Evolutionary conservation across 2,329 filamentous ascomycete genomes (phyloP).

Genomic region (Harringtonia lauricola): DNA sequence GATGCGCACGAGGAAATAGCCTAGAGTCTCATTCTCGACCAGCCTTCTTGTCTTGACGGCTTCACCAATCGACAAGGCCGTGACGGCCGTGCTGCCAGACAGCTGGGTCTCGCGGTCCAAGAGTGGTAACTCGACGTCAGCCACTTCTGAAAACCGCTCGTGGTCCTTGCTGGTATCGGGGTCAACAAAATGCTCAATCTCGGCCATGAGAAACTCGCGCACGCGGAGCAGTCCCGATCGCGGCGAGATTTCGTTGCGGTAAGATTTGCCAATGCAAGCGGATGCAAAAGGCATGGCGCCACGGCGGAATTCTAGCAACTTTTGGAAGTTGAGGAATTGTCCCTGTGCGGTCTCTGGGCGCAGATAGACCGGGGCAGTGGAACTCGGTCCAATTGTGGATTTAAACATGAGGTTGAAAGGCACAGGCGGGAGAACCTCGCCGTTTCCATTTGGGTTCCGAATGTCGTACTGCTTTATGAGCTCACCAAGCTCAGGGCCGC

Average conservation of each 20-base stretch:
- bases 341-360: constrained; percentile 95
- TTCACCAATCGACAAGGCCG: constrained; percentile 68
- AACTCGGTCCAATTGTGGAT: constrained; percentile 81
- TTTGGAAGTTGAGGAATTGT: constrained; percentile 89
- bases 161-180: constrained; percentile 94
- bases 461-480: too few species aligned
- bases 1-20: constrained; percentile 93
- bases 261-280: constrained; percentile 93
- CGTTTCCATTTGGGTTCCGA: too few species aligned
- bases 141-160: constrained; percentile 72
- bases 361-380: constrained; percentile 74
- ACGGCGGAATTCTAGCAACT: constrained; percentile 94
- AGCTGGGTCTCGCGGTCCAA: constrained; percentile 80
- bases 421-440: too few species aligned
- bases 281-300: constrained; percentile 93
- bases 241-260: constrained; percentile 96
- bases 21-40: constrained; percentile 94
- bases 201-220: constrained; percentile 96
- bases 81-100: constrained; percentile 67
- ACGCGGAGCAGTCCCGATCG: constrained; percentile 84
- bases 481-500: too few species aligned
- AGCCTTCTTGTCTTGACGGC: constrained; percentile 72
- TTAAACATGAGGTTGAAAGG: constrained; percentile 99
- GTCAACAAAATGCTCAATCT: constrained; percentile 98
- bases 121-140: constrained; percentile 71